Evolutionary conservation across 192 early-diverging fungal genomes (phyloP).

Genomic region (Backusella psychrophila): DNA sequence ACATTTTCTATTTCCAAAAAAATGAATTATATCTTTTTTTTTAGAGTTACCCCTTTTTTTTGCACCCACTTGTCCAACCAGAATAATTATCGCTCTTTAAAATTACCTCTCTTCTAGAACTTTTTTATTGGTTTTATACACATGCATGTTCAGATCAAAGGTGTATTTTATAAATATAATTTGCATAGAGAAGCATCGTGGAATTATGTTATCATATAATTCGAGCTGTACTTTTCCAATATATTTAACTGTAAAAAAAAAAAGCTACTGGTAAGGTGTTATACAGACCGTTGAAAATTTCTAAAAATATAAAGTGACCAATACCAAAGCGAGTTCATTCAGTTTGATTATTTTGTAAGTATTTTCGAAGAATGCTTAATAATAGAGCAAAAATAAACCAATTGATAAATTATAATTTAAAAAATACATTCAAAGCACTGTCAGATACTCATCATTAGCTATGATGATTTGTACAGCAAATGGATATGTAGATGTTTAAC

Average conservation of each 20-base stretch:
- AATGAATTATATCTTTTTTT: not conserved
- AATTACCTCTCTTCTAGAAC: not conserved
- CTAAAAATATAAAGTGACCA: not conserved
- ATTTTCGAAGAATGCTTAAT: not conserved
- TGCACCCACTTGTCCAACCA: not conserved
- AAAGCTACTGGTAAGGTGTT: not conserved
- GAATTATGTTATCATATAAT: not conserved
- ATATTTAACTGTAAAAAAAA: not conserved
- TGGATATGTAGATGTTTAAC: not conserved
- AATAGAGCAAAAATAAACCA: not conserved
- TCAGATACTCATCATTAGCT: not conserved
- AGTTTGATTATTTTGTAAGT: not conserved
- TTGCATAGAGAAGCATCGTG: not conserved
- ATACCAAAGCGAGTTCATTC: not conserved
- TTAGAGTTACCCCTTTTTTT: not conserved
- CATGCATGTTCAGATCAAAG: not conserved
- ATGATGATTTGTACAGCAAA: not conserved
- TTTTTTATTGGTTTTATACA: not conserved
- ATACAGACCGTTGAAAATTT: not conserved
- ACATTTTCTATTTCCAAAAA: slow-evolving; percentile 4
- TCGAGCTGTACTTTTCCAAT: not conserved
- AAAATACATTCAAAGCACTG: not conserved
- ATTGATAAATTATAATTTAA: not conserved
- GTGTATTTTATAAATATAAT: not conserved
- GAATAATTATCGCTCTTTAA: not conserved